A percentile compares a stretch with the other conserved stretches of the same genome.
These are phyloP conservation scores for Pyrus hybrid DNA, from an alignment of 331 rosid species.

Conservation along the genomic window DNA sequence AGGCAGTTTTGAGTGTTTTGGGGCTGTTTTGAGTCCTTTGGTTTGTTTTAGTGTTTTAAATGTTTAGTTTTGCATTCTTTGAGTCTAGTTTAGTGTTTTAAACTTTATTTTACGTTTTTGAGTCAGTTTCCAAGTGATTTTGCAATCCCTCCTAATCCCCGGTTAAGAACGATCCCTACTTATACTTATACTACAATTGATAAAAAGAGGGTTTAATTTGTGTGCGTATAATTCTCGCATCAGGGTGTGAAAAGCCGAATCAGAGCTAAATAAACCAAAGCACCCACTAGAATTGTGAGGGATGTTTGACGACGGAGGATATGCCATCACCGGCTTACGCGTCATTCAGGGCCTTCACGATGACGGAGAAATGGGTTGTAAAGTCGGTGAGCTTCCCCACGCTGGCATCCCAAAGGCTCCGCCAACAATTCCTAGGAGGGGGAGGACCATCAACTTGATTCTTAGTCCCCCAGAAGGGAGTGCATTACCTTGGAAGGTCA, in stretches of 20 bases:
- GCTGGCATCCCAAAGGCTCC: conserved; percentile 40
- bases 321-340: conserved; percentile 41
- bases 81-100: no score
- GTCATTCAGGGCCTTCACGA: neutral
- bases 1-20: no score
- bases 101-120: no score
- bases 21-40: no score
- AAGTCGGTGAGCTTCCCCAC: conserved; percentile 40
- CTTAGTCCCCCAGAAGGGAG: conserved; percentile 27
- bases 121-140: no score
- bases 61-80: no score
- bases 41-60: no score
- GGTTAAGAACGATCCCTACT: no score
- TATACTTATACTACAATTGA: no score
- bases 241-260: conserved; percentile 18
- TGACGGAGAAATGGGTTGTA: conserved; percentile 52
- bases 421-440: conserved; percentile 26
- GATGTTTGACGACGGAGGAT: conserved; percentile 33
- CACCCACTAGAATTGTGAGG: conserved; percentile 40
- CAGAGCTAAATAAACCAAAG: conserved; percentile 32
- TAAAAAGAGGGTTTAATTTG: no score
- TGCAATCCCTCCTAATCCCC: no score
- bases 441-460: conserved; percentile 31
- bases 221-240: no score
- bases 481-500: conserved; percentile 40